Base-by-base conservation (phyloP, 345 rosid genomes). In the Schrenkiella parvula region DNA sequence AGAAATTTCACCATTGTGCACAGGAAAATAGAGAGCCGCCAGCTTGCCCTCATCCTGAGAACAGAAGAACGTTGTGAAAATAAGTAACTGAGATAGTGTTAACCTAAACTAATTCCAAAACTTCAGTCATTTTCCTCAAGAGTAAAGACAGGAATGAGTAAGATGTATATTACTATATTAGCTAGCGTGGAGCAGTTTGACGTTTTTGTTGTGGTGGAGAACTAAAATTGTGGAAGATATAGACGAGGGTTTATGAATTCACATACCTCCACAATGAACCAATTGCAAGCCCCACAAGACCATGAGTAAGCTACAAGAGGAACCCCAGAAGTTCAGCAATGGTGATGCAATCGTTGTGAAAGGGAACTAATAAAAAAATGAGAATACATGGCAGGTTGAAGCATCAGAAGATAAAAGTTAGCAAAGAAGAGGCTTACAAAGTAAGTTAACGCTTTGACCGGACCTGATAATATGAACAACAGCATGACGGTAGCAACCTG, bases 401-500 rank as follows among this genome's bases (percentile, higher is more conserved):
- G 56, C 42, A 31, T 48, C 28, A 41, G 26, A 72, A 50, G 50
- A 48, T n/a, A 14, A 43, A 42, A 26, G 4, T 3, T 15, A 76
- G 63, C 13, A 46, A 56, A 56, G 47, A 71, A 58, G 28, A 29
- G 53, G 54, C 95, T 89, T 78, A 93, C 98, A 89, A 91, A 71
- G 82, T 85, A 91, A 50, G 87, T 84, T 67, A 93, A 77, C 18
- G 98, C 95, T 76, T 93, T 93, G 52, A 89, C 86, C 0, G 97
- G 97, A 79, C 98, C 98, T 35, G 95, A 89, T 78, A 93, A 77
- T 29, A 93, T 95, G 72, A 93, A 84, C 76, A 93, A 78, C 11
- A 93, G 81, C 86, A 89, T 80, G 23, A 91, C 87, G 2, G 98
- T 91, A 5, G 98, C 97, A 55, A 93, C 96, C 98, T 91, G 80